A percentile compares a stretch with the other conserved stretches of the same genome.
Evolutionary conservation across 2,329 filamentous ascomycete genomes (phyloP).

Genomic region (Pseudocercospora eumusae): DNA sequence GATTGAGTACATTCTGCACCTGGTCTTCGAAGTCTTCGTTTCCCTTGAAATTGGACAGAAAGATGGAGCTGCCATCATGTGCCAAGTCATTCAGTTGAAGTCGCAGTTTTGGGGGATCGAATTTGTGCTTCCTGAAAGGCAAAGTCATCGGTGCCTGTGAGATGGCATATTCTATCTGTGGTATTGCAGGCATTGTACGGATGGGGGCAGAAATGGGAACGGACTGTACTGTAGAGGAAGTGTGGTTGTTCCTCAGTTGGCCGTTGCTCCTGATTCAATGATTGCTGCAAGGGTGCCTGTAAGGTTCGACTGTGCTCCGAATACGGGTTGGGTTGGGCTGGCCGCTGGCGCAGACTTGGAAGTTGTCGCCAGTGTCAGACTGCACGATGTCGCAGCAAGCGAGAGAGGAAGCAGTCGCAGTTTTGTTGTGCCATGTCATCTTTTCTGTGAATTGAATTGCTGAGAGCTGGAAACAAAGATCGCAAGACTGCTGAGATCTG

Average conservation of each 20-base stretch:
- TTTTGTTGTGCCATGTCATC: background rate
- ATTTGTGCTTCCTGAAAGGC: constrained; percentile 35
- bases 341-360: background rate
- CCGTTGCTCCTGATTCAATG: too few relatives aligned
- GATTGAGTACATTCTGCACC: constrained; percentile 66
- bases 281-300: too few relatives aligned
- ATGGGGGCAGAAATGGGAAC: too few relatives aligned
- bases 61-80: constrained; percentile 62
- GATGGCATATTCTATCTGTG: constrained; percentile 20
- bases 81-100: constrained; percentile 53
- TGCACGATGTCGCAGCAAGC: background rate
- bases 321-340: background rate
- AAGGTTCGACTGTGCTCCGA: background rate
- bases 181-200: constrained; percentile 22
- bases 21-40: constrained; percentile 62
- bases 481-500: background rate
- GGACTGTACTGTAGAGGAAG: too few relatives aligned
- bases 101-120: constrained; percentile 49
- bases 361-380: background rate
- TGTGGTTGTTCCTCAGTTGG: too few relatives aligned
- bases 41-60: constrained; percentile 67
- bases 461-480: background rate
- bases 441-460: background rate
- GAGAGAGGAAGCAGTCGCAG: background rate
- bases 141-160: constrained; percentile 22